Conservation (phyloP, 2,329 filamentous ascomycete species). For the Exophiala xenobiotica region DNA sequence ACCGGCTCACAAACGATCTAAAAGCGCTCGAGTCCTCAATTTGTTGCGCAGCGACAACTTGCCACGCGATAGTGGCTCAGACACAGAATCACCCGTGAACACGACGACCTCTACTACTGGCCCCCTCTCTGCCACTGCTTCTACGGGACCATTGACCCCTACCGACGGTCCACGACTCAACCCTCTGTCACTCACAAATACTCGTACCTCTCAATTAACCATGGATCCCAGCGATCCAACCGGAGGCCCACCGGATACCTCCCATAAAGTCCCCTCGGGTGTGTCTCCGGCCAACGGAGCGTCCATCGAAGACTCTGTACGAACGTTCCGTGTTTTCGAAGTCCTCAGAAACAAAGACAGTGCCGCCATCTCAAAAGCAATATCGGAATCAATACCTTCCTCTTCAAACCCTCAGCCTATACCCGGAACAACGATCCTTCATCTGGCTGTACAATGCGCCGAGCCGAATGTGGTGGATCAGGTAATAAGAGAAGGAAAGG, state of each 20-base stretch:
- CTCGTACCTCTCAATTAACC: conserved; percentile 32
- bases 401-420: conserved; percentile 42
- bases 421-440: conserved; percentile 79
- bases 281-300: conserved; percentile 38
- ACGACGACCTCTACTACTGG: conserved; percentile 21
- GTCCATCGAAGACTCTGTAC: conserved; percentile 87
- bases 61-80: conserved; percentile 42
- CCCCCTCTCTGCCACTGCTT: conserved; percentile 14
- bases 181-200: conserved; percentile 29
- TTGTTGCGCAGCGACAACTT: conserved; percentile 54
- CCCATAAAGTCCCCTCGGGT: conserved; percentile 37
- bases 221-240: conserved; percentile 34
- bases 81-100: conserved; percentile 31
- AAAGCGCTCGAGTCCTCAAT: conserved; percentile 54
- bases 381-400: conserved; percentile 59
- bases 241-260: conserved; percentile 33
- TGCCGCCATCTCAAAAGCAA: conserved; percentile 80
- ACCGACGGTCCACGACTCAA: conserved; percentile 16
- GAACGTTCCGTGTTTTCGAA: conserved; percentile 92
- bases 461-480: conserved; percentile 91
- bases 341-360: conserved; percentile 88
- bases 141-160: conserved; percentile 15
- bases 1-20: conserved; percentile 53
- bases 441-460: conserved; percentile 93
- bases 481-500: conserved; percentile 73